Percentiles rank a stretch among this genome's conserved stretches.
Conservation (phyloP, 2,329 filamentous ascomycete genomes). For the Epichloe bromicola region DNA sequence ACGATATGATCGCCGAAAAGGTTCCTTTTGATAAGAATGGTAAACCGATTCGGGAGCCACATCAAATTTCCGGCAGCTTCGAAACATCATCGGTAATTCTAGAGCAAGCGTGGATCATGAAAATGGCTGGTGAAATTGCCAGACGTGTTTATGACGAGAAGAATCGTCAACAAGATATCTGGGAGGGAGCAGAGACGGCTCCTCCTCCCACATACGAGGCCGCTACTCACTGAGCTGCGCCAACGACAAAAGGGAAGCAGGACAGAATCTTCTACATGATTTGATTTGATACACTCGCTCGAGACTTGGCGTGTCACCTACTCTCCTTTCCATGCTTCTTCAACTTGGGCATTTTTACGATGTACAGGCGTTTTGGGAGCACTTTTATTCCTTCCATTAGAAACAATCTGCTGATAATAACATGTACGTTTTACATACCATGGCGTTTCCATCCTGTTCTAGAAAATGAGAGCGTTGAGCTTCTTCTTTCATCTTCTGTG, state of each 20-base stretch:
- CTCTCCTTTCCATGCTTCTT: constrained; percentile 5
- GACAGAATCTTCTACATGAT: not conserved
- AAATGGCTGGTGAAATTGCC: constrained; percentile 89
- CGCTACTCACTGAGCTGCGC: constrained; percentile 12
- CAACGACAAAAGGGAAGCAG: not conserved
- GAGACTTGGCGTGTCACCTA: not conserved
- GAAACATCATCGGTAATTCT: constrained; percentile 49
- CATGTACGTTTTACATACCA: not conserved
- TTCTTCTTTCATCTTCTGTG: no score
- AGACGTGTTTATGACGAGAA: constrained; percentile 82
- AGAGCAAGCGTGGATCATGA: constrained; percentile 77
- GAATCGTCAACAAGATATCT: constrained; percentile 25
- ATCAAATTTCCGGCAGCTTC: constrained; percentile 20
- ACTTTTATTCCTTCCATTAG: constrained; percentile 2
- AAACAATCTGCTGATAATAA: not conserved
- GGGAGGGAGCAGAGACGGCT: constrained; percentile 40
- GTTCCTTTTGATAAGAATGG: constrained; percentile 17
- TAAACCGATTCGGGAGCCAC: constrained; percentile 15
- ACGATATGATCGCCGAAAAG: constrained; percentile 11
- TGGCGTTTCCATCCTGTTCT: not conserved
- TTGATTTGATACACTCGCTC: not conserved
- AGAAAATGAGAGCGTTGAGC: no score
- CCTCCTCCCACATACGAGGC: constrained; percentile 52
- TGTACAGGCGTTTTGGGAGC: not conserved
- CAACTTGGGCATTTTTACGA: constrained; percentile 4